Conservation (phyloP, 257 asterid genomes). For the Solanum acaule region DNA sequence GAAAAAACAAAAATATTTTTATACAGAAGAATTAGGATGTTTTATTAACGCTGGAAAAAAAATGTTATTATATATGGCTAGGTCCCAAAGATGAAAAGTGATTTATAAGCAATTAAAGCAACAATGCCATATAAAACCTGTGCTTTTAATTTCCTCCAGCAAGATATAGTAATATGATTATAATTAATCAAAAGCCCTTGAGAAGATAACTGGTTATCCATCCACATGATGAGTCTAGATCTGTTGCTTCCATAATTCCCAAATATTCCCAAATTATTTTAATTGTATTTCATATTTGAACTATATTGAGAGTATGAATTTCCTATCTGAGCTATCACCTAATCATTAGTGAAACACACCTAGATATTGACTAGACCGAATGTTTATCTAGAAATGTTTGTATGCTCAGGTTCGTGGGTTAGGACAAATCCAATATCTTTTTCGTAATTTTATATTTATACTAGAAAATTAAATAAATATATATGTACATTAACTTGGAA, state of each 20-base stretch:
- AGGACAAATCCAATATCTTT: too few species aligned
- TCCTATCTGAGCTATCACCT: background rate
- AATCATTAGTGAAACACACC: too few species aligned
- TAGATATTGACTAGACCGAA: background rate
- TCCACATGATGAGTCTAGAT: background rate
- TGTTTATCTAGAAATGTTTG: background rate
- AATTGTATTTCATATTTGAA: background rate
- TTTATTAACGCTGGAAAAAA: too few species aligned
- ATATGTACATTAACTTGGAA: too few species aligned
- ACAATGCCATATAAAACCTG: background rate
- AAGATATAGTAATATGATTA: background rate
- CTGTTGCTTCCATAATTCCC: background rate
- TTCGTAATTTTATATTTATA: too few species aligned
- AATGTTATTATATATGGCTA: background rate
- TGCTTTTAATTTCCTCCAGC: background rate
- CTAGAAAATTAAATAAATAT: too few species aligned
- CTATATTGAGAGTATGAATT: background rate
- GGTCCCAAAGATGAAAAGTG: background rate
- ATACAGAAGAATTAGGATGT: too few species aligned
- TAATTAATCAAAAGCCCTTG: background rate
- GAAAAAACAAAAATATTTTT: too few species aligned
- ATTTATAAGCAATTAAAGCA: background rate
- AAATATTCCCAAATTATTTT: background rate
- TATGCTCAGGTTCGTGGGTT: too few species aligned
- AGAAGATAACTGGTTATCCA: background rate